Evolutionary conservation across 1,284 basidiomycete species (phyloP).

Genomic region (Ustilago trichophora): DNA sequence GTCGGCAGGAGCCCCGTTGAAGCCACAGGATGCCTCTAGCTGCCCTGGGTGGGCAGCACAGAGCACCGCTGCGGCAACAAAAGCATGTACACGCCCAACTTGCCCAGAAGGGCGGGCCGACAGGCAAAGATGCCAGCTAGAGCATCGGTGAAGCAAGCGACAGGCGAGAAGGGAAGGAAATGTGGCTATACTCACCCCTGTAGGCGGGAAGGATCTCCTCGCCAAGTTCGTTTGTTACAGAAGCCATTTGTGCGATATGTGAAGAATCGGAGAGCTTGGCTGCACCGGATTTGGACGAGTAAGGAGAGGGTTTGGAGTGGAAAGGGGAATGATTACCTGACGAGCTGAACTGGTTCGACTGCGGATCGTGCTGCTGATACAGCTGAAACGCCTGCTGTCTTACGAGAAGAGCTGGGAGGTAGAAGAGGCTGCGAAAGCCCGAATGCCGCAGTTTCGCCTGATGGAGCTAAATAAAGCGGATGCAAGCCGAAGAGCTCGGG

Average conservation of each 20-base stretch:
- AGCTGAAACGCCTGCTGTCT: slow-evolving; percentile 28
- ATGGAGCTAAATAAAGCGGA: neutral
- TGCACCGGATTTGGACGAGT: slow-evolving; percentile 1
- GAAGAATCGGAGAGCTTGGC: slow-evolving; percentile 9
- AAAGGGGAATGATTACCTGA: neutral
- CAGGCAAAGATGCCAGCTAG: neutral
- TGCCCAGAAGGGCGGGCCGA: neutral
- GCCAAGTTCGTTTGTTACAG: slow-evolving; percentile 54
- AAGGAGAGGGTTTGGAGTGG: neutral
- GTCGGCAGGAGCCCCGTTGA: too few relatives aligned
- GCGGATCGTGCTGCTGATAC: slow-evolving; percentile 26
- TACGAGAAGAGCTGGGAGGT: slow-evolving; percentile 21
- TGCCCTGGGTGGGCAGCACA: too few relatives aligned
- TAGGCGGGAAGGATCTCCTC: slow-evolving; percentile 58
- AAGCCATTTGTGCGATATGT: slow-evolving; percentile 34
- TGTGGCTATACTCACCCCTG: slow-evolving; percentile 43
- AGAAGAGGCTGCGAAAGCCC: slow-evolving; percentile 23
- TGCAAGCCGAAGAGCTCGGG: slow-evolving; percentile 3
- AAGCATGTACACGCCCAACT: too few relatives aligned
- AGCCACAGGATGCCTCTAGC: too few relatives aligned
- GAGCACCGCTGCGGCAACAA: too few relatives aligned
- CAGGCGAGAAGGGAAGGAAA: neutral
- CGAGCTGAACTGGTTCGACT: slow-evolving; percentile 5
- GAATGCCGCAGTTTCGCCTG: slow-evolving; percentile 19
- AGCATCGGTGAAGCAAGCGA: neutral